These are phyloP conservation scores for Sphaerobolus stellatus DNA, from an alignment of 1,284 basidiomycete genomes.

Conservation along the genomic window DNA sequence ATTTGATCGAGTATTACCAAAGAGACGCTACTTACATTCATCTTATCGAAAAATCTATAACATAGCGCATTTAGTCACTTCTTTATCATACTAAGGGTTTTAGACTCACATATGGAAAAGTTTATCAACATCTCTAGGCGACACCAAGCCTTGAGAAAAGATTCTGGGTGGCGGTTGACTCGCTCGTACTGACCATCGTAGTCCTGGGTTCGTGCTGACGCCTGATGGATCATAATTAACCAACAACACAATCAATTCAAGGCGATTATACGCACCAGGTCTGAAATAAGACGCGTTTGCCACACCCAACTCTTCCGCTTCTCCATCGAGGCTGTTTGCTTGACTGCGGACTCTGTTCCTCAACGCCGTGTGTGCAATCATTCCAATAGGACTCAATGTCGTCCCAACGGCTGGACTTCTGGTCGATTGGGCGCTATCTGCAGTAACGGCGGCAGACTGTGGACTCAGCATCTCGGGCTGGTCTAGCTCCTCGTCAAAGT, in stretches of 20 bases:
- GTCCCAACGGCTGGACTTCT: slow-evolving; percentile 30
- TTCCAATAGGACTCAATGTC: slow-evolving; percentile 63
- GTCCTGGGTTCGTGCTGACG: slow-evolving; percentile 40
- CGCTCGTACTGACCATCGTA: slow-evolving; percentile 35
- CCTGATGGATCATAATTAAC: slow-evolving; percentile 31
- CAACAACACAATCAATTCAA: neutral
- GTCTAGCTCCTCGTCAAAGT: neutral
- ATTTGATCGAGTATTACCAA: neutral
- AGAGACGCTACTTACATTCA: slow-evolving; percentile 46
- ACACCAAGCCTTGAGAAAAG: slow-evolving; percentile 66
- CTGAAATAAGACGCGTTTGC: slow-evolving; percentile 65
- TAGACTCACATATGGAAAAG: slow-evolving; percentile 72
- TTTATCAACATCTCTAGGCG: slow-evolving; percentile 68
- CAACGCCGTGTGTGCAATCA: slow-evolving; percentile 64
- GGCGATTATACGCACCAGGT: slow-evolving; percentile 46
- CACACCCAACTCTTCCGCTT: slow-evolving; percentile 54
- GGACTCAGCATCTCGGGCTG: neutral
- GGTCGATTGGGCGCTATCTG: slow-evolving; percentile 5
- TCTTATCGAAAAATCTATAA: slow-evolving; percentile 67
- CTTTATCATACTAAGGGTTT: neutral
- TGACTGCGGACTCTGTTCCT: slow-evolving; percentile 34
- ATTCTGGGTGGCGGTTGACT: slow-evolving; percentile 65
- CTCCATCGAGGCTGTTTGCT: slow-evolving; percentile 44
- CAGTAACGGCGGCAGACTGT: slow-evolving; percentile 11
- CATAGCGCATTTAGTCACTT: slow-evolving; percentile 13